phyloP scores from a whole-genome alignment of 2,329 filamentous ascomycete genomes.

The Arthrocladium fulminans region DNA sequence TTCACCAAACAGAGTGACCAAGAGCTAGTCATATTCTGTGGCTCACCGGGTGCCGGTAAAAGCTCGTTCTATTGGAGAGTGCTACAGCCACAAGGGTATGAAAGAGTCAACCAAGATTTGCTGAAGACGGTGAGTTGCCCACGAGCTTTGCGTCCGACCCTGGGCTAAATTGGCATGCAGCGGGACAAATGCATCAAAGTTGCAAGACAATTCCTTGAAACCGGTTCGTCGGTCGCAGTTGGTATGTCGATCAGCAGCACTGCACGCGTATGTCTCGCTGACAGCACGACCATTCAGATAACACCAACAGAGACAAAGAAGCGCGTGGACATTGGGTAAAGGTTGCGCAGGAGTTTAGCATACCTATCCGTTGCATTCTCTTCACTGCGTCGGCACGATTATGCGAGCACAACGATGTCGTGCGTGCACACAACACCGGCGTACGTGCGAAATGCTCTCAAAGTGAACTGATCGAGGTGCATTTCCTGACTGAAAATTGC shows the following conservation, averaged over 20 bases:
- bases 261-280: neutral
- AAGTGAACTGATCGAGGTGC: neutral
- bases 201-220: slow-evolving; percentile 56
- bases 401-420: slow-evolving; percentile 77
- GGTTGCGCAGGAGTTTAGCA: slow-evolving; percentile 58
- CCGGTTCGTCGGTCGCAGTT: slow-evolving; percentile 62
- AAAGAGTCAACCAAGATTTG: slow-evolving; percentile 80
- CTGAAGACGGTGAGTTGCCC: slow-evolving; percentile 58
- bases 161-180: slow-evolving; percentile 27
- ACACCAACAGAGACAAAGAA: slow-evolving; percentile 81
- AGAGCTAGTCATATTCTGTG: slow-evolving; percentile 79
- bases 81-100: slow-evolving; percentile 69
- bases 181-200: slow-evolving; percentile 60
- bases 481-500: neutral
- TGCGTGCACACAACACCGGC: slow-evolving; percentile 48
- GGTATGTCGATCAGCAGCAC: slow-evolving; percentile 47
- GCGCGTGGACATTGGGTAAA: slow-evolving; percentile 70
- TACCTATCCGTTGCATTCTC: slow-evolving; percentile 76
- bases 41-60: slow-evolving; percentile 83
- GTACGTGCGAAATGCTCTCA: neutral
- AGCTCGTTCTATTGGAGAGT: slow-evolving; percentile 79
- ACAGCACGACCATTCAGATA: slow-evolving; percentile 54
- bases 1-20: slow-evolving; percentile 54
- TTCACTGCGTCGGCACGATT: slow-evolving; percentile 65
- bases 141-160: slow-evolving; percentile 9